phyloP scores from a whole-genome alignment of 495 filamentous ascomycete species.

The Chaetomium cochliodes region DNA sequence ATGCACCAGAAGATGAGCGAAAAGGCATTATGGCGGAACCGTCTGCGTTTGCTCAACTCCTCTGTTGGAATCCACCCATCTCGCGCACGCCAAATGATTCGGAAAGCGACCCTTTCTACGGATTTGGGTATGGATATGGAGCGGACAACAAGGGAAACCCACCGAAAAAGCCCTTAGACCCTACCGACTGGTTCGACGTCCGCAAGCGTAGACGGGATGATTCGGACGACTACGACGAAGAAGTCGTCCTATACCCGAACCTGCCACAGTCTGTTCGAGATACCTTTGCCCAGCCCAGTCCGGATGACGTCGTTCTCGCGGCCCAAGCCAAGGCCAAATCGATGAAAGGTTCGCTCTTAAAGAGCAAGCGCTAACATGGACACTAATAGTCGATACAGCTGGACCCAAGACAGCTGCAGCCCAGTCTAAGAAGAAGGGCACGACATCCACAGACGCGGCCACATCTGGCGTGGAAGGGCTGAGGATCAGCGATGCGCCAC shows the following conservation, averaged over 20 bases:
- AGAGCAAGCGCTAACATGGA: constrained; percentile 40
- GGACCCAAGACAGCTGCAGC: constrained; percentile 44
- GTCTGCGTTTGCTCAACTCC: not conserved
- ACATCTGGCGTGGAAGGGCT: constrained; percentile 56
- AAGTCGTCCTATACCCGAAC: constrained; percentile 26
- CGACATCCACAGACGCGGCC: constrained; percentile 35
- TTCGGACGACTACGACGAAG: not conserved
- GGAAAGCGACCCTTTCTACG: not conserved
- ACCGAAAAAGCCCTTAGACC: not conserved
- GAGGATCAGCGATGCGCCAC: constrained; percentile 66
- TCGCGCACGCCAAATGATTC: not conserved
- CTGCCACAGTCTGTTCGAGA: constrained; percentile 43
- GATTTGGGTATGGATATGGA: not conserved
- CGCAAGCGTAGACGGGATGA: constrained; percentile 9
- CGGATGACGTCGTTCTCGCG: constrained; percentile 83
- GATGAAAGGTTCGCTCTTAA: constrained; percentile 73
- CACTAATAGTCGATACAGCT: constrained; percentile 46
- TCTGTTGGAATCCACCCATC: not conserved
- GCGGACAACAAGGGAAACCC: not conserved
- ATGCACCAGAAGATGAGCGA: constrained; percentile 5
- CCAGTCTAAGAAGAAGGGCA: constrained; percentile 38
- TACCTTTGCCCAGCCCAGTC: constrained; percentile 86
- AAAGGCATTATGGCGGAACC: not conserved
- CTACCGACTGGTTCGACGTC: constrained; percentile 8
- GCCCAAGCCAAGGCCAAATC: constrained; percentile 87